phyloP scores from a whole-genome alignment of 805 yeast genomes.

The Hanseniaspora lindneri region DNA sequence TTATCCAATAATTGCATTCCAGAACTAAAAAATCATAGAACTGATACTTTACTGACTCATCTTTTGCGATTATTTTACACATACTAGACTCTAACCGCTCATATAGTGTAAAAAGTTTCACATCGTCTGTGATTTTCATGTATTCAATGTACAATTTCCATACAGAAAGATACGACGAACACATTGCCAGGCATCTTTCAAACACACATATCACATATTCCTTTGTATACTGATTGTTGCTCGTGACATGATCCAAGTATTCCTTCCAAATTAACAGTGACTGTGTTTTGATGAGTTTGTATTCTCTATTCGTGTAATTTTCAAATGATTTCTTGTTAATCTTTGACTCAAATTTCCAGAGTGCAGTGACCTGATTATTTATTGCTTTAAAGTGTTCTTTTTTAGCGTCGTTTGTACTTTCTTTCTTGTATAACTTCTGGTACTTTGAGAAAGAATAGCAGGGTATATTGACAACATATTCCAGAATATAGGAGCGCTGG shows the following conservation, averaged over 20 bases:
- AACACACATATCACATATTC: neutral
- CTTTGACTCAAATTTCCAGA: conserved; percentile 8
- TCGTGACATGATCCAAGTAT: neutral
- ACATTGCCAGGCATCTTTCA: conserved; percentile 9
- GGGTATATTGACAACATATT: conserved; percentile 1
- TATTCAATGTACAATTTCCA: conserved; percentile 8
- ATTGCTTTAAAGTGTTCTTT: neutral
- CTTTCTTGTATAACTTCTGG: conserved; percentile 1
- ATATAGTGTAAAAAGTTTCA: neutral
- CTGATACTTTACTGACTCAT: neutral
- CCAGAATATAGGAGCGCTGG: neutral
- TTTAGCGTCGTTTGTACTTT: neutral
- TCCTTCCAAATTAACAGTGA: conserved; percentile 1
- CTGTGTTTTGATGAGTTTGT: conserved; percentile 1
- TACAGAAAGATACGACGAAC: conserved; percentile 2
- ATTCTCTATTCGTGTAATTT: neutral
- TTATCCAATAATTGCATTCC: neutral
- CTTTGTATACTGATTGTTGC: neutral
- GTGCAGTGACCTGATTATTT: neutral
- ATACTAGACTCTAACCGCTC: neutral
- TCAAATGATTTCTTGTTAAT: conserved; percentile 2
- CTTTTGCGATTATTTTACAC: neutral
- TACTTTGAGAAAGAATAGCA: conserved; percentile 7
- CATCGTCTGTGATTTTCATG: neutral
- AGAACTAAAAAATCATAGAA: neutral